phyloP scores from a whole-genome alignment of 352 stramenopile genomes.

The Pythium apleroticum region DNA sequence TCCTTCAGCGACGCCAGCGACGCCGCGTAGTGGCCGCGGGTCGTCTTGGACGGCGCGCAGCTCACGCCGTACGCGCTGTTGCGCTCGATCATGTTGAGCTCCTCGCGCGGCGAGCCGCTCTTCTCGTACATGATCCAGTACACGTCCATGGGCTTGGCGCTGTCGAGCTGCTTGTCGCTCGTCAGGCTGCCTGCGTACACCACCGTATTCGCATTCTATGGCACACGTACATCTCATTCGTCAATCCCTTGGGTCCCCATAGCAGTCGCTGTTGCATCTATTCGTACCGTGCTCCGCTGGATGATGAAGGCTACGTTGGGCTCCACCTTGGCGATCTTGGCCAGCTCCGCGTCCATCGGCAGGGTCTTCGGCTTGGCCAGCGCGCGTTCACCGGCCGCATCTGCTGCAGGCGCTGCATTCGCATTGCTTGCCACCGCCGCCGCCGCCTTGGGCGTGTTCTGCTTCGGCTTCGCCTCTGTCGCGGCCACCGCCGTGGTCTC shows the following conservation, averaged over 20 bases:
- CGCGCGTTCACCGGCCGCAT: slow-evolving; percentile 12
- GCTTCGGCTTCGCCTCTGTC: not conserved
- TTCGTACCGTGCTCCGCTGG: slow-evolving; percentile 74
- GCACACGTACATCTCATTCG: no score
- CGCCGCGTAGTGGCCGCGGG: slow-evolving; percentile 44
- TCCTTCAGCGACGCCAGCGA: slow-evolving; percentile 70
- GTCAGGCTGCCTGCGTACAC: slow-evolving; percentile 65
- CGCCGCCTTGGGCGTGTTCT: slow-evolving; percentile 10
- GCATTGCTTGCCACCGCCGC: slow-evolving; percentile 4
- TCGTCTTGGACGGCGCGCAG: slow-evolving; percentile 30
- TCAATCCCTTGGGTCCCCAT: no score
- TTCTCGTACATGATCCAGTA: slow-evolving; percentile 90
- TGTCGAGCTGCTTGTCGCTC: slow-evolving; percentile 46
- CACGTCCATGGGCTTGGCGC: slow-evolving; percentile 62
- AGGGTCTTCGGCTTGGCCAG: slow-evolving; percentile 42
- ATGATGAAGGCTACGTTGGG: slow-evolving; percentile 85
- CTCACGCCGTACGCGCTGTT: slow-evolving; percentile 79
- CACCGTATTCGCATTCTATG: slow-evolving; percentile 83
- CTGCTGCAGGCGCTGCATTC: slow-evolving; percentile 9
- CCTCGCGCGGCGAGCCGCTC: slow-evolving; percentile 58
- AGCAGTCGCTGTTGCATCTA: no score
- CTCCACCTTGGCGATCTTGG: slow-evolving; percentile 68
- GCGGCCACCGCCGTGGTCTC: slow-evolving; percentile 30
- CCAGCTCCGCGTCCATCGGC: slow-evolving; percentile 66
- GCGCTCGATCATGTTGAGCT: slow-evolving; percentile 85